Percentiles rank a stretch among this genome's conserved stretches.
Evolutionary conservation across 345 rosid genomes (phyloP).

Genomic region (Salix koriyanagi): DNA sequence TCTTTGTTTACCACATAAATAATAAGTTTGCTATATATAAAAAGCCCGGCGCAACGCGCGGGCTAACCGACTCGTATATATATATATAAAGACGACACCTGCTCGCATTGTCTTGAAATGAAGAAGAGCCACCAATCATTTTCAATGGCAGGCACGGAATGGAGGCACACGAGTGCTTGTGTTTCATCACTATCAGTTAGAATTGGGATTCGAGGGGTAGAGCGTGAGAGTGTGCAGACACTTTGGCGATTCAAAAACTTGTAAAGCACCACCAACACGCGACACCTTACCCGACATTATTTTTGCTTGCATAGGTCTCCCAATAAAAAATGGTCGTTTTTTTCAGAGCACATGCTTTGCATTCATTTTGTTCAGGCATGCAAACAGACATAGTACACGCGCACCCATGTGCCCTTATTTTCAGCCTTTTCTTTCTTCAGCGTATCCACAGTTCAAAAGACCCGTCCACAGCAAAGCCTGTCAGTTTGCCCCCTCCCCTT

Average conservation of each 20-base stretch:
- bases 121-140: slow-evolving; percentile 5
- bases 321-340: not conserved
- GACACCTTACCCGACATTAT: not conserved
- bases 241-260: not conserved
- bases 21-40: too few relatives aligned
- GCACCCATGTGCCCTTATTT: slow-evolving; percentile 44
- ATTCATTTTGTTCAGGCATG: slow-evolving; percentile 30
- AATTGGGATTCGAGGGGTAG: slow-evolving; percentile 1
- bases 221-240: not conserved
- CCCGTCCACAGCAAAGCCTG: not conserved
- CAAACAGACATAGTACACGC: slow-evolving; percentile 26
- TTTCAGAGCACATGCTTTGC: slow-evolving; percentile 26
- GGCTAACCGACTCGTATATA: too few relatives aligned
- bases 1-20: too few relatives aligned
- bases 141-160: slow-evolving; percentile 13
- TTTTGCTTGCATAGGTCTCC: not conserved
- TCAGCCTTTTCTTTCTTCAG: slow-evolving; percentile 8
- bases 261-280: not conserved
- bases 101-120: not conserved
- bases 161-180: slow-evolving; percentile 27
- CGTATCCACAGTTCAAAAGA: not conserved
- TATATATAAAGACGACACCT: too few relatives aligned
- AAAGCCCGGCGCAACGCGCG: too few relatives aligned
- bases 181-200: slow-evolving; percentile 30
- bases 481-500: not conserved